Evolutionary conservation across 2,329 filamentous ascomycete species (phyloP).

Genomic region (Thelonectria discophora): DNA sequence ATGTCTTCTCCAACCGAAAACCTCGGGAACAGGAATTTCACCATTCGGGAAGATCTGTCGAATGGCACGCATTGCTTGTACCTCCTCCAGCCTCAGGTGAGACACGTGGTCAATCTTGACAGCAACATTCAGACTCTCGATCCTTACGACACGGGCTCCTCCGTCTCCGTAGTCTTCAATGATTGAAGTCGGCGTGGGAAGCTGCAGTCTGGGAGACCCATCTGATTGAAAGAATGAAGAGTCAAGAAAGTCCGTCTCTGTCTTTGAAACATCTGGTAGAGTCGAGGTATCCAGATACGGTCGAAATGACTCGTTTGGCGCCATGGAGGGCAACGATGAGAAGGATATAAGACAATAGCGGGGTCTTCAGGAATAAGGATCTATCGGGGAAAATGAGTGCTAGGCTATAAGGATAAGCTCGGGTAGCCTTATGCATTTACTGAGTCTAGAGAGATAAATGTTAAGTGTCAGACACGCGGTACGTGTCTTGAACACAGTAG

Average conservation of each 20-base stretch:
- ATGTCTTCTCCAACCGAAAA: slow-evolving; percentile 46
- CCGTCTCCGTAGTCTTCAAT: slow-evolving; percentile 7
- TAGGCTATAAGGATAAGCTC: too few species aligned
- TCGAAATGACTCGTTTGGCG: background rate
- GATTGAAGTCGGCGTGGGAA: slow-evolving; percentile 22
- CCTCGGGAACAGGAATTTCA: slow-evolving; percentile 37
- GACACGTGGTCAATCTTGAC: slow-evolving; percentile 20
- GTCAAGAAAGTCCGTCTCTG: slow-evolving; percentile 27
- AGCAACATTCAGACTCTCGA: slow-evolving; percentile 22
- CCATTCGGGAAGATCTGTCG: slow-evolving; percentile 20
- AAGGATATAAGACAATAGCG: too few species aligned
- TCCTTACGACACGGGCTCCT: slow-evolving; percentile 14
- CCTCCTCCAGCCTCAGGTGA: slow-evolving; percentile 26
- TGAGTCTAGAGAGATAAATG: too few species aligned
- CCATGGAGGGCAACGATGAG: slow-evolving; percentile 2
- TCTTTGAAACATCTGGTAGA: slow-evolving; percentile 20
- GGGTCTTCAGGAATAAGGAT: too few species aligned
- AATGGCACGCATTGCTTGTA: slow-evolving; percentile 23
- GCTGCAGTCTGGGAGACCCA: slow-evolving; percentile 1
- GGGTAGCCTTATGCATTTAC: too few species aligned
- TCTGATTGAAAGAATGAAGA: slow-evolving; percentile 24
- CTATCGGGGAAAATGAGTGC: too few species aligned
- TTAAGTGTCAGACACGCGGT: too few species aligned
- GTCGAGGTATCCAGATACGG: slow-evolving; percentile 10
- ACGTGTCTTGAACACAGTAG: too few species aligned